Evolutionary conservation across 139 green algal species (phyloP).

Genomic region (Micractinium conductrix): DNA sequence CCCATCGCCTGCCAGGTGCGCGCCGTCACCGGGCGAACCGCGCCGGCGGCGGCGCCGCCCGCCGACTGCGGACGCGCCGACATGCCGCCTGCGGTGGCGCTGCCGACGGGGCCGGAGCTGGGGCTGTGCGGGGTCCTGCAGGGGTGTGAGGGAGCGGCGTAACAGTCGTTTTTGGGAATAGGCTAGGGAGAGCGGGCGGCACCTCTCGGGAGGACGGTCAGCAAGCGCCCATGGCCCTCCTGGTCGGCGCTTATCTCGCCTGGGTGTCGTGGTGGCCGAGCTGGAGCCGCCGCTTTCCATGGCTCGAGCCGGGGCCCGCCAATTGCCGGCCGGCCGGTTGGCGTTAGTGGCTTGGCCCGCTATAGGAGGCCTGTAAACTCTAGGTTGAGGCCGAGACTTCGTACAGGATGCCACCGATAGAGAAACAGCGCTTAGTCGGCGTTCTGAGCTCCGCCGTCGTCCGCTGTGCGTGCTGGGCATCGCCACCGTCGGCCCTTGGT

Average conservation of each 20-base stretch:
- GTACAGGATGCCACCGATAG: too few species aligned
- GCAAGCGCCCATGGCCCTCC: neutral
- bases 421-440: too few species aligned
- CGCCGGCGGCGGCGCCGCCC: neutral
- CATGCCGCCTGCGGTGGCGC: neutral
- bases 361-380: too few species aligned
- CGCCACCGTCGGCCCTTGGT: too few species aligned
- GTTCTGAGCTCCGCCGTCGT: too few species aligned
- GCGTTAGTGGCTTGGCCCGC: too few species aligned
- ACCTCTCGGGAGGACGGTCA: neutral
- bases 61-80: neutral
- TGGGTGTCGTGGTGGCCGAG: neutral
- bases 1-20: constrained; percentile 35
- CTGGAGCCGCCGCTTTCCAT: neutral
- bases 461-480: too few species aligned
- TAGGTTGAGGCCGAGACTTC: too few species aligned
- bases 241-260: neutral
- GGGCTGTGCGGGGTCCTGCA: constrained; percentile 15
- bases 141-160: neutral
- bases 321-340: too few species aligned
- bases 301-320: too few species aligned
- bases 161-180: neutral
- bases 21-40: constrained; percentile 4
- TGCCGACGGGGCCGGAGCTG: neutral
- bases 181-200: neutral